Evolutionary conservation across 768 basidiomycete genomes (phyloP).

Genomic region (Gautieria morchelliformis): DNA sequence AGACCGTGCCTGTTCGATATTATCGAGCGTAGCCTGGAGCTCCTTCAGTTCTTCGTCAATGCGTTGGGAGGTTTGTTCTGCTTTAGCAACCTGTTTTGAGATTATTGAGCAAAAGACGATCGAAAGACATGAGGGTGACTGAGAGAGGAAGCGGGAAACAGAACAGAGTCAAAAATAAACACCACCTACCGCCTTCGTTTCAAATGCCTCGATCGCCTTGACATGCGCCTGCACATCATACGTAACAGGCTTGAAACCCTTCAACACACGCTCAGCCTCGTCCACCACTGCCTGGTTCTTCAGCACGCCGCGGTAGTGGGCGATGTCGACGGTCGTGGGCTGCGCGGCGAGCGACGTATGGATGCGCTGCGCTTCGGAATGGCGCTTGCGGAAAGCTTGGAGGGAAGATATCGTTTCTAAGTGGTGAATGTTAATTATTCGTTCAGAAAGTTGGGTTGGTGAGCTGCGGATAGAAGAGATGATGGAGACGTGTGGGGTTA

Average conservation of each 20-base stretch:
- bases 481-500: slow-evolving; percentile 19
- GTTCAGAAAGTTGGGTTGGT: neutral
- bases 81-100: slow-evolving; percentile 62
- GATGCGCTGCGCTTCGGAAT: slow-evolving; percentile 78
- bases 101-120: neutral
- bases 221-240: slow-evolving; percentile 86
- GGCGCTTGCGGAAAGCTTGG: slow-evolving; percentile 94
- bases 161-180: slow-evolving; percentile 11
- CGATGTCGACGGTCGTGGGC: slow-evolving; percentile 80
- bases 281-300: slow-evolving; percentile 91
- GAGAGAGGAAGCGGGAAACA: neutral
- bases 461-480: neutral
- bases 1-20: slow-evolving; percentile 95
- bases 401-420: slow-evolving; percentile 83
- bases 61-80: slow-evolving; percentile 81
- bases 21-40: slow-evolving; percentile 86
- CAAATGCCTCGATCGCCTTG: slow-evolving; percentile 95
- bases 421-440: neutral
- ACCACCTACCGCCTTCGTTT: slow-evolving; percentile 80
- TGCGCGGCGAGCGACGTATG: slow-evolving; percentile 51
- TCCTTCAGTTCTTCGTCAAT: slow-evolving; percentile 87
- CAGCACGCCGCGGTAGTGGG: slow-evolving; percentile 82
- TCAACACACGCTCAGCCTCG: slow-evolving; percentile 84
- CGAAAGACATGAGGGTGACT: neutral
- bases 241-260: slow-evolving; percentile 86